Evolutionary conservation across 1,139 yeast species (phyloP), one percentile per base, ranked within the genome.

Genomic region (Scheffersomyces stambukii): DNA sequence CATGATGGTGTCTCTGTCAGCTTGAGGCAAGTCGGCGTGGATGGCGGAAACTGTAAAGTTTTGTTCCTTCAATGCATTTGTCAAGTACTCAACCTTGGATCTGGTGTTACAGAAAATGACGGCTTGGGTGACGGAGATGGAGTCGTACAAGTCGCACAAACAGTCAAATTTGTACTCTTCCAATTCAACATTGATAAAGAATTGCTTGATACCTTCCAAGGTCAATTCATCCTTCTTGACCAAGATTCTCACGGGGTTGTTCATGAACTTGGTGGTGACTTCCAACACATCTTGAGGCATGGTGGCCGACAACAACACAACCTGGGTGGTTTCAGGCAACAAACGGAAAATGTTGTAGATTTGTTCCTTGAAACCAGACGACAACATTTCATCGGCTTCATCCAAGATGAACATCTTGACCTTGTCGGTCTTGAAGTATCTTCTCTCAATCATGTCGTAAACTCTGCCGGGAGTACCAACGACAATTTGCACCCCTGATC

Each of bases 401-500:
- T 91, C 98, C 65, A 91, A 77, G 61, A 91, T 84, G 72, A 91
- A 83, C 96, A 91, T 89, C 76, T 88, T 86, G 60, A 91, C 74
- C 65, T 81, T 75, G 54, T 84, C 82, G 50, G 96, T 86, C 66
- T 76, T 81, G 70, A 91, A 81, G 70, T 74, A 75, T 63, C 96
- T 81, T 67, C 96, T 81, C 67, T 85, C 88, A 60, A 91, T 91
- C 95, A 91, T 89, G 66, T 91, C 97, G 64, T 67, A 81, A 49
- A 91, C 96, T 76, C 98, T 86, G 67, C 98, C 98, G 63, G 98
- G 98, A 51, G 98, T 91, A 72, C 98, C 98, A 46, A 89, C 95
- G 50, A 91, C 95, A 43, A 91, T 76, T 70, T 91, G 98, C 49
- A 86, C 95, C 63, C 96, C 96, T 42, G 80, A 75, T 61, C 77